Conservation (phyloP, 1,284 basidiomycete genomes). For the Cystobasidium slooffiae region DNA sequence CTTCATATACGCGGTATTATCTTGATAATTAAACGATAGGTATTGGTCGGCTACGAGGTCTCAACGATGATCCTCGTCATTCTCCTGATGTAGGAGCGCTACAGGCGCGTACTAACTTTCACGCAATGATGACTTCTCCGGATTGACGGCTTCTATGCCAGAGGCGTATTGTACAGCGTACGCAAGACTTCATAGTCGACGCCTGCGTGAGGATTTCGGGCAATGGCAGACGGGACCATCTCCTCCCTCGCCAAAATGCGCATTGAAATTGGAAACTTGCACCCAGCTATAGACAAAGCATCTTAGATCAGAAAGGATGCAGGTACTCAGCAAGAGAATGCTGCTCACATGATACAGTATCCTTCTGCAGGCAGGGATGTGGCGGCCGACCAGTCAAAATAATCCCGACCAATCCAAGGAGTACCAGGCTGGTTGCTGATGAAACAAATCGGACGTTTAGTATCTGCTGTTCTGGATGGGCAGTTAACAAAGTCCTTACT, state of each 20-base stretch:
- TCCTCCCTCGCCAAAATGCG: slow-evolving; percentile 27
- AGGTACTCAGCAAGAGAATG: too few relatives aligned
- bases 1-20: too few relatives aligned
- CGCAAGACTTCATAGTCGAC: neutral
- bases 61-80: too few relatives aligned
- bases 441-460: neutral
- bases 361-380: slow-evolving; percentile 19
- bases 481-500: neutral
- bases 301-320: too few relatives aligned
- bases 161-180: too few relatives aligned
- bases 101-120: too few relatives aligned
- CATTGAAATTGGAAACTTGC: slow-evolving; percentile 31
- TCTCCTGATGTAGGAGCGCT: too few relatives aligned
- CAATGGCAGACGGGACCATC: slow-evolving; percentile 32
- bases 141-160: too few relatives aligned
- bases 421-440: slow-evolving; percentile 30
- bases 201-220: neutral
- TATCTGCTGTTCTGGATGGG: neutral
- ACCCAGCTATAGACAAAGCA: neutral
- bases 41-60: too few relatives aligned
- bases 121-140: too few relatives aligned
- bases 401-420: slow-evolving; percentile 13
- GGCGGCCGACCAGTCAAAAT: slow-evolving; percentile 4
- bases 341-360: slow-evolving; percentile 34
- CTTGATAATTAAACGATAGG: too few relatives aligned